Base-by-base conservation (phyloP, 495 filamentous ascomycete genomes). In the Penicillium bialowiezense region DNA sequence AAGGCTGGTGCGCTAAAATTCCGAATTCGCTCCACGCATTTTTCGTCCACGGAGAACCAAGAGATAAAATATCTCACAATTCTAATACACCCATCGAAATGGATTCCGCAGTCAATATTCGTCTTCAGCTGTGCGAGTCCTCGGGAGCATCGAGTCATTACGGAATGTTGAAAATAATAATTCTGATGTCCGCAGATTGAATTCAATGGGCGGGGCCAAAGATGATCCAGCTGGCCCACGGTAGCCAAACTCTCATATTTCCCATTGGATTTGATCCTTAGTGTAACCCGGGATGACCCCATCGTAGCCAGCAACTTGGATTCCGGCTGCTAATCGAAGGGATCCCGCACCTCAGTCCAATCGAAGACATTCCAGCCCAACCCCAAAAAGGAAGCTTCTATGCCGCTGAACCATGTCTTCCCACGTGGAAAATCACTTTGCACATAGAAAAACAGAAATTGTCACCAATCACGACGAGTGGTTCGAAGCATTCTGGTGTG, bases 231-330 rank as follows among this genome's bases (percentile, higher is more conserved):
- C 12, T n/a, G 28, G 28, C 19, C 41, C 18, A 12, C 14, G 41
- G 41, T 44, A 44, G 31, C 29, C 13, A 14, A 3, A 34, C 5
- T 32, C 12, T 20, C 3, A n/a, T 3, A 10, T 2, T 31, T 21
- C n/a, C n/a, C 12, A 44, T 44, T 34, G 31, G 41, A 12, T n/a
- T 34, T n/a, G n/a, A 45, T 45, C 35, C 19, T 36, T 35, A 45
- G n/a, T 20, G n/a, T 18, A 21, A 31, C 19, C 17, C 29, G 5
- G 12, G 5, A 4, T 10, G 12, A 7, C 7, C 12, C 29, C 29
- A 32, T 32, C 29, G 29, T 4, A 13, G 7, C 7, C 10, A n/a
- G n/a, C n/a, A n/a, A n/a, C 29, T 12, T 26, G 23, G 29, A 32
- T 8, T 32, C n/a, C n/a, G n/a, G n/a, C n/a, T n/a, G n/a, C n/a